Evolutionary conservation across 495 filamentous ascomycete genomes (phyloP).

Genomic region (Daldinia grandis): DNA sequence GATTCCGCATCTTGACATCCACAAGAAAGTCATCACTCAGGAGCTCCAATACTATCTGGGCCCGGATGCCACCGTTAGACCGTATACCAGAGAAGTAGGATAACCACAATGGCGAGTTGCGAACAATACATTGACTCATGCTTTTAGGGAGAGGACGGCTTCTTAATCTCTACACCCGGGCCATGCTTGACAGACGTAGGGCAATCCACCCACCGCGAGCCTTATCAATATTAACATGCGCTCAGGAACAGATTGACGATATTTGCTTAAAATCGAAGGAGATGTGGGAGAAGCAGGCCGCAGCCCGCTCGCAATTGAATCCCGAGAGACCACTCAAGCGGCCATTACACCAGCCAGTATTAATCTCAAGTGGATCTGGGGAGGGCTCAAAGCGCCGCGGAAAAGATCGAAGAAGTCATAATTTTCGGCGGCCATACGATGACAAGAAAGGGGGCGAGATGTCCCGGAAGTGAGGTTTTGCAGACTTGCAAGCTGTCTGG

Average conservation of each 20-base stretch:
- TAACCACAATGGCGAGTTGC: constrained; percentile 14
- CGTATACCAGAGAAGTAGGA: constrained; percentile 62
- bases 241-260: constrained; percentile 66
- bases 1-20: constrained; percentile 65
- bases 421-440: constrained; percentile 43
- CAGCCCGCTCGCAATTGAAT: constrained; percentile 56
- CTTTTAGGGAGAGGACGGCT: constrained; percentile 63
- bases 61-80: constrained; percentile 61
- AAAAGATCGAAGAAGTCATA: constrained; percentile 43
- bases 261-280: constrained; percentile 64
- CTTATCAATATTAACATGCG: constrained; percentile 44
- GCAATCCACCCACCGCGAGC: constrained; percentile 19
- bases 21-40: constrained; percentile 64
- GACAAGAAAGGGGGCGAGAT: constrained; percentile 44
- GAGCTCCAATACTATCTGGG: constrained; percentile 66
- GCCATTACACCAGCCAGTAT: constrained; percentile 62
- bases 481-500: constrained; percentile 38
- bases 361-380: constrained; percentile 55
- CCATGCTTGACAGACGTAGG: constrained; percentile 64
- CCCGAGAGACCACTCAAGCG: constrained; percentile 61
- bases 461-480: constrained; percentile 41
- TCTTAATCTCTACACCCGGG: constrained; percentile 63
- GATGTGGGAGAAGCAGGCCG: constrained; percentile 65
- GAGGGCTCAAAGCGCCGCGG: constrained; percentile 44
- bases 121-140: constrained; percentile 44